A percentile compares a stretch with the other conserved stretches of the same genome.
phyloP scores from a whole-genome alignment of 176 grass and related monocot species.

The Pontederia crassipes region DNA sequence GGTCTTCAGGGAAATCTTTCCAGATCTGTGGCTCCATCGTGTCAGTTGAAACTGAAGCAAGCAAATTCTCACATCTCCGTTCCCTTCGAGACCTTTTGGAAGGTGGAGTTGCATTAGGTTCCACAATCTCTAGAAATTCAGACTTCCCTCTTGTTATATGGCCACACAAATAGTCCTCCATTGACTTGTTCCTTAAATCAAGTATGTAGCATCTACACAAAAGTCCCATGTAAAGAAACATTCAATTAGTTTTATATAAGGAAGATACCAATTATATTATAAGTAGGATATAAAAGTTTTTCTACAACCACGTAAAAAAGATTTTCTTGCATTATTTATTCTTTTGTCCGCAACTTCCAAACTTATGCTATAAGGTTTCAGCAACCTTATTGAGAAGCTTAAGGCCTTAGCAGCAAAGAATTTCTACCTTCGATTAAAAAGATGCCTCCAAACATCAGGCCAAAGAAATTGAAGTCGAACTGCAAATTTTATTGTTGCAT shows the following conservation, averaged over 20 bases:
- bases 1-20: constrained; percentile 85
- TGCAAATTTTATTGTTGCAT: no score
- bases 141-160: constrained; percentile 40
- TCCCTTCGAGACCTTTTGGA: constrained; percentile 47
- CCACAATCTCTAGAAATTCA: constrained; percentile 41
- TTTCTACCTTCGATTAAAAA: no score
- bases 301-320: not conserved
- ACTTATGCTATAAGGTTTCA: no score
- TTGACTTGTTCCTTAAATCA: constrained; percentile 48
- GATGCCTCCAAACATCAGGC: no score
- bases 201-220: constrained; percentile 59
- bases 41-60: constrained; percentile 37
- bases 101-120: constrained; percentile 41
- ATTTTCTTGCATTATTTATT: no score
- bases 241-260: not conserved
- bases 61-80: constrained; percentile 34
- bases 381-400: no score
- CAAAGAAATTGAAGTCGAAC: no score
- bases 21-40: constrained; percentile 67
- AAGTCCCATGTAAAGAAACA: constrained; percentile 13
- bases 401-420: no score
- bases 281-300: not conserved
- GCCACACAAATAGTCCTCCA: constrained; percentile 56
- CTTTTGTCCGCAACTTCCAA: no score
- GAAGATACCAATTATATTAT: not conserved